Base-by-base conservation (phyloP, 331 rosid genomes). In the Rhamnella rubrinervis region DNA sequence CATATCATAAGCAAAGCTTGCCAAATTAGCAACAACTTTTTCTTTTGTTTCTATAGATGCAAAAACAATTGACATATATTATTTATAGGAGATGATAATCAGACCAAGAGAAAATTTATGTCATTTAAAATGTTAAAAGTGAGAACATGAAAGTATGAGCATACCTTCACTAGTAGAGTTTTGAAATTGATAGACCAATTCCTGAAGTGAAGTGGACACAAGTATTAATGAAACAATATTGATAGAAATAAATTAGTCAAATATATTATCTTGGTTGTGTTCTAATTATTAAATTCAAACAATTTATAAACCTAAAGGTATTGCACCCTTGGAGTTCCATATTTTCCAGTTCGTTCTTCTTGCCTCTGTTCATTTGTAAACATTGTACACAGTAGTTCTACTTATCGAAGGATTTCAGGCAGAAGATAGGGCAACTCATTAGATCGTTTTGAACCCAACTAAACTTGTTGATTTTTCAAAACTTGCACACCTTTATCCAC, bases 1-100 rank as follows among this genome's bases (percentile, higher is more conserved):
- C 67, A 97, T 97, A 83, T 93, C 97, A 79, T 93, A 93, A 50
- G 97, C 92, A 55, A 93, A 93, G 89, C 90, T 90, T 15, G 93
- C 98, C 79, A 93, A 81, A 77, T 93, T 88, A 49, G 93, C 96
- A 68, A 80, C 88, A 63, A 85, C 66, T 79, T 70, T 90, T 72
- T 93, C 98, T 85, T 77, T 88, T 26, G 85, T 70, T 80, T 84
- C 97, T 90, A 85, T 21, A 77, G 66, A 58, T 47, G 51, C 59
- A 78, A 55, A 67, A 81, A 76, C 14, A 21, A 17, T 1, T 10
- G 19, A 52, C 39, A 17, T n/a, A 41, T 61, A 64, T 19, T 6
- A 16, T 57, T 21, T 59, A 25, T 20, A 65, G 8, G 0, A 49
- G 37, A 51, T 65, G 18, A 67, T 65, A 6, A 63, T 31, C 14